phyloP scores from a whole-genome alignment of 1,284 basidiomycete species.

The Puccinia horiana region DNA sequence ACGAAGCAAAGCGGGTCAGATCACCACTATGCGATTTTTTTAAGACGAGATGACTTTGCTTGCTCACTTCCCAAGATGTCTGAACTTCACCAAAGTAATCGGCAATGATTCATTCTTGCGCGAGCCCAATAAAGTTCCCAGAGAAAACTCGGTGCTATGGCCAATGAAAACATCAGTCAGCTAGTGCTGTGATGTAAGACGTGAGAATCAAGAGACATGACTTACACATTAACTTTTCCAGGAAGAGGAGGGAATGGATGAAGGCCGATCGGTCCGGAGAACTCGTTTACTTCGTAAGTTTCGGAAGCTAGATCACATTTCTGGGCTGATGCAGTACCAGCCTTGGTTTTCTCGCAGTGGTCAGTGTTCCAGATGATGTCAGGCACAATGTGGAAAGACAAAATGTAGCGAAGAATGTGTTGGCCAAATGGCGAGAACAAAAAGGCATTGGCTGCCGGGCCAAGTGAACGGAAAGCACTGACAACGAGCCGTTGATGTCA shows the following conservation, averaged over 20 bases:
- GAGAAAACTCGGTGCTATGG: constrained; percentile 51
- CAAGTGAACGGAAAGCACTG: constrained; percentile 27
- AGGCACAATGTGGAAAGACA: constrained; percentile 54
- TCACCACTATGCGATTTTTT: neutral
- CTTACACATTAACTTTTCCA: constrained; percentile 42
- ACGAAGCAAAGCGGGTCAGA: neutral
- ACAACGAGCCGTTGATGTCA: neutral
- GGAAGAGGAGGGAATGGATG: constrained; percentile 29
- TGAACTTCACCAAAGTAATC: constrained; percentile 53
- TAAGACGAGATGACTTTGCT: too few species aligned
- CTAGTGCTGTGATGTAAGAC: neutral
- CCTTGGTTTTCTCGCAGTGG: constrained; percentile 51
- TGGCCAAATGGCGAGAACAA: constrained; percentile 55
- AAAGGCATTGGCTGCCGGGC: constrained; percentile 50
- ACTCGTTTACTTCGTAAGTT: neutral
- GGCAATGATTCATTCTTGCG: constrained; percentile 53
- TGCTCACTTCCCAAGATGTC: constrained; percentile 40
- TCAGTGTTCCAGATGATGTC: constrained; percentile 54
- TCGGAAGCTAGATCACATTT: neutral
- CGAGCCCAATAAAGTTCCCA: constrained; percentile 54
- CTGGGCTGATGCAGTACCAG: neutral
- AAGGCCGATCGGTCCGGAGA: neutral
- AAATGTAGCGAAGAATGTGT: constrained; percentile 53
- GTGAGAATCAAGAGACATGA: constrained; percentile 1
- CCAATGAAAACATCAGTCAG: neutral